Percentiles rank a stretch among this genome's conserved stretches.
Conservation (phyloP, 1,284 basidiomycete genomes). For the Melanopsichium pennsylvanicum region DNA sequence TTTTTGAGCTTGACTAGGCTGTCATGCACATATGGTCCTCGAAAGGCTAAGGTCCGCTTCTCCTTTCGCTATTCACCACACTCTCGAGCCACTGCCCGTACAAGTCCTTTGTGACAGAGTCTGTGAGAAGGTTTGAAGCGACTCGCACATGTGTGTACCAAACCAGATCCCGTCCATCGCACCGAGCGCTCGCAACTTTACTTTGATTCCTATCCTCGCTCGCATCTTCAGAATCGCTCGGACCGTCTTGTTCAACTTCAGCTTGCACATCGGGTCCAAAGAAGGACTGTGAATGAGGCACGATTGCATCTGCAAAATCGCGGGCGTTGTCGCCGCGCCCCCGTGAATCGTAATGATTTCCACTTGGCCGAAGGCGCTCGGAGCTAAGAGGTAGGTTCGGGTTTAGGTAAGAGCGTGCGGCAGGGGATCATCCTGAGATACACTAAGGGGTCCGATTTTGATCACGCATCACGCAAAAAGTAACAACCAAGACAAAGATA, state of each 20-base stretch:
- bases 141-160: constrained; percentile 11
- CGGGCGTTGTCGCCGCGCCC: constrained; percentile 26
- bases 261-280: constrained; percentile 6
- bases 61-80: constrained; percentile 1
- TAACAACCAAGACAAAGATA: background rate
- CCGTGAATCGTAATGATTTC: constrained; percentile 31
- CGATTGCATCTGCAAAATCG: constrained; percentile 26
- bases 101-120: too few species aligned
- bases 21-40: constrained; percentile 14
- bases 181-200: constrained; percentile 11
- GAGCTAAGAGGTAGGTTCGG: constrained; percentile 8
- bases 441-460: background rate
- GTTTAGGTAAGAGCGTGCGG: constrained; percentile 21
- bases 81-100: too few species aligned
- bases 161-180: constrained; percentile 17
- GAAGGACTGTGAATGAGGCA: constrained; percentile 14
- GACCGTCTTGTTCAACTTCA: constrained; percentile 4
- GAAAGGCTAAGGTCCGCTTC: constrained; percentile 8
- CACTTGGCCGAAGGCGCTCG: background rate
- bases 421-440: constrained; percentile 22
- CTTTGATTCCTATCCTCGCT: background rate
- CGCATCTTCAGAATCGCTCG: too few species aligned
- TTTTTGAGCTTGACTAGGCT: constrained; percentile 7
- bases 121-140: background rate
- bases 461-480: too few species aligned